Evolutionary conservation across 208 protist genomes (phyloP).

Genomic region (Wallacemonas rigidus): DNA sequence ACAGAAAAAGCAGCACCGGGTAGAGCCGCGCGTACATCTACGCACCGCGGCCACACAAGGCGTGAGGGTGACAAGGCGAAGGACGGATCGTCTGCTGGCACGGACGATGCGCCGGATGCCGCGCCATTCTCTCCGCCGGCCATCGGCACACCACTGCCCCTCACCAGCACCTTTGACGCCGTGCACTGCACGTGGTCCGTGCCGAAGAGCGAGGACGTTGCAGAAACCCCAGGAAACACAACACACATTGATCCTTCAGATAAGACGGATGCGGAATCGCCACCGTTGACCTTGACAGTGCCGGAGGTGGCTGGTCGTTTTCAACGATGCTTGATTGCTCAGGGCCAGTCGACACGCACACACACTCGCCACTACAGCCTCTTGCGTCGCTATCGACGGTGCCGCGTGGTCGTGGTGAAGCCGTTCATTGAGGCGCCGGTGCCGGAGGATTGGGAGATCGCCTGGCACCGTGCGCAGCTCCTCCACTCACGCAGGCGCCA

Average conservation of each 20-base stretch:
- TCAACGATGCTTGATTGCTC: slow-evolving; percentile 69
- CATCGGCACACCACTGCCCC: slow-evolving; percentile 46
- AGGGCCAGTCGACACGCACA: slow-evolving; percentile 28
- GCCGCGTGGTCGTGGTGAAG: slow-evolving; percentile 59
- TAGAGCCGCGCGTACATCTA: no score
- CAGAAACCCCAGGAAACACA: no score
- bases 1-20: not conserved
- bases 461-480: slow-evolving; percentile 33
- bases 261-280: no score
- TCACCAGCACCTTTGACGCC: slow-evolving; percentile 24
- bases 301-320: slow-evolving; percentile 69
- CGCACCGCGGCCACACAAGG: no score
- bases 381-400: slow-evolving; percentile 37
- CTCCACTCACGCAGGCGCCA: slow-evolving; percentile 15
- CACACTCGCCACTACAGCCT: slow-evolving; percentile 45
- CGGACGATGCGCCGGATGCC: slow-evolving; percentile 16
- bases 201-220: not conserved
- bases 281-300: slow-evolving; percentile 15
- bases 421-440: slow-evolving; percentile 45
- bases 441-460: slow-evolving; percentile 30
- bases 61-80: no score
- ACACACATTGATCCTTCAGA: no score
- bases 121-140: slow-evolving; percentile 6
- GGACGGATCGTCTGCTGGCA: not conserved
- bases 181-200: slow-evolving; percentile 18